Evolutionary conservation across 257 asterid genomes (phyloP).

Genomic region (Osmanthus fragrans): DNA sequence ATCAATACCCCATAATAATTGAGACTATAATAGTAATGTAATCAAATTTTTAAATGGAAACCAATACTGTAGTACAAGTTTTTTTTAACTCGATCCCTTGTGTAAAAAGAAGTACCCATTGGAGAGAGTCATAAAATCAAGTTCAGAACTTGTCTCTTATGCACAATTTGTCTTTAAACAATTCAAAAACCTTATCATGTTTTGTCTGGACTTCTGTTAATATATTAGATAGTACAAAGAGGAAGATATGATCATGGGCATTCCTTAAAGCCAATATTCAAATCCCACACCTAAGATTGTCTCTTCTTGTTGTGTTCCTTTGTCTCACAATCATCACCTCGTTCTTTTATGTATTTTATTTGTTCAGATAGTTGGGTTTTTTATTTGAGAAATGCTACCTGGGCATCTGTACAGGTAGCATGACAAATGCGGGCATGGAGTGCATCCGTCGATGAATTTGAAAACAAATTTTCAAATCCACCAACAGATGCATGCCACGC

Average conservation of each 20-base stretch:
- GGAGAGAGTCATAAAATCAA: conserved; percentile 31
- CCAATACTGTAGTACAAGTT: neutral
- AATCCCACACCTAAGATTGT: conserved; percentile 10
- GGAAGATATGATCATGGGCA: conserved; percentile 7
- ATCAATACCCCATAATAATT: conserved; percentile 24
- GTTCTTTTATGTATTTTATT: neutral
- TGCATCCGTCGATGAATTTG: too few species aligned
- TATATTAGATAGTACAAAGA: conserved; percentile 25
- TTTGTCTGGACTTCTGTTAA: conserved; percentile 32
- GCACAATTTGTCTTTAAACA: conserved; percentile 38
- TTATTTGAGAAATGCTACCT: too few species aligned
- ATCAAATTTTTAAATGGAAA: neutral
- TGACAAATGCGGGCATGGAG: too few species aligned
- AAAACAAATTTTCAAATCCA: too few species aligned
- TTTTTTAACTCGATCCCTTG: conserved; percentile 10
- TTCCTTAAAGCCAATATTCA: neutral
- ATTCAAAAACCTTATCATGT: conserved; percentile 32
- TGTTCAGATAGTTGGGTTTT: neutral
- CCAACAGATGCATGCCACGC: too few species aligned
- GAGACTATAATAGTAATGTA: neutral
- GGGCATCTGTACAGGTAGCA: too few species aligned
- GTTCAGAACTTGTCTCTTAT: conserved; percentile 42
- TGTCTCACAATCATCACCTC: neutral
- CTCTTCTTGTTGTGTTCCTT: neutral
- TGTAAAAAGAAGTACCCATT: conserved; percentile 2